These are phyloP conservation scores for Colletotrichum graminicola DNA, from an alignment of 2,329 filamentous ascomycete species.

Conservation along the genomic window DNA sequence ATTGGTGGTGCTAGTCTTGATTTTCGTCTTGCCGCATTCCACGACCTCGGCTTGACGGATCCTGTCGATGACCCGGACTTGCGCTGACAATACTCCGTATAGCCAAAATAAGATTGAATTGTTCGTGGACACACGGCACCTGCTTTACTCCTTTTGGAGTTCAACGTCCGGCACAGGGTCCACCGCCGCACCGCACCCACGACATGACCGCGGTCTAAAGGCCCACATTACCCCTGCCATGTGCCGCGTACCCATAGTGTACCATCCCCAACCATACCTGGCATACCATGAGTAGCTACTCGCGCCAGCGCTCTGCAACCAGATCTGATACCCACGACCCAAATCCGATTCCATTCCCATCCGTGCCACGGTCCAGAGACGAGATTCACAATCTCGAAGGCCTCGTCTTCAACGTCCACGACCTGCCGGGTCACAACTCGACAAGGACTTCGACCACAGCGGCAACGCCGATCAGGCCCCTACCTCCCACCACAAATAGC, in stretches of 20 bases:
- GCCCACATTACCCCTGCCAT: slow-evolving; percentile 40
- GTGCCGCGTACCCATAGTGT: slow-evolving; percentile 42
- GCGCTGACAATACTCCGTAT: neutral
- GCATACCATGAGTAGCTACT: slow-evolving; percentile 43
- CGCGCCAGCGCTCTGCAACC: slow-evolving; percentile 42
- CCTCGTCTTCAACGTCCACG: slow-evolving; percentile 35
- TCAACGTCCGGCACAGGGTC: neutral
- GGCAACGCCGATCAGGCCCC: neutral
- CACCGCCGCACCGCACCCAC: slow-evolving; percentile 10
- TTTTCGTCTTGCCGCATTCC: slow-evolving; percentile 2
- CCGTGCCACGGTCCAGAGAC: slow-evolving; percentile 41
- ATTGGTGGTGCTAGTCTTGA: neutral
- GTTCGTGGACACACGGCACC: neutral
- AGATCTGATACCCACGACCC: slow-evolving; percentile 42
- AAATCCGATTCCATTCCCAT: slow-evolving; percentile 35
- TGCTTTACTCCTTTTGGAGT: neutral
- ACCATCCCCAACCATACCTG: slow-evolving; percentile 30
- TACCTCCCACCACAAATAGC: neutral
- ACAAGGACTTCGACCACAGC: neutral
- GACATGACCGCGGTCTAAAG: slow-evolving; percentile 36
- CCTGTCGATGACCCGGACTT: neutral
- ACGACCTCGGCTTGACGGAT: neutral
- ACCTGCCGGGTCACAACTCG: slow-evolving; percentile 31
- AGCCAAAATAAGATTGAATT: neutral
- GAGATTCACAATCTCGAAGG: slow-evolving; percentile 44